Conservation (phyloP, 192 early-diverging fungal genomes). For the Chytriomyces hyalinus region DNA sequence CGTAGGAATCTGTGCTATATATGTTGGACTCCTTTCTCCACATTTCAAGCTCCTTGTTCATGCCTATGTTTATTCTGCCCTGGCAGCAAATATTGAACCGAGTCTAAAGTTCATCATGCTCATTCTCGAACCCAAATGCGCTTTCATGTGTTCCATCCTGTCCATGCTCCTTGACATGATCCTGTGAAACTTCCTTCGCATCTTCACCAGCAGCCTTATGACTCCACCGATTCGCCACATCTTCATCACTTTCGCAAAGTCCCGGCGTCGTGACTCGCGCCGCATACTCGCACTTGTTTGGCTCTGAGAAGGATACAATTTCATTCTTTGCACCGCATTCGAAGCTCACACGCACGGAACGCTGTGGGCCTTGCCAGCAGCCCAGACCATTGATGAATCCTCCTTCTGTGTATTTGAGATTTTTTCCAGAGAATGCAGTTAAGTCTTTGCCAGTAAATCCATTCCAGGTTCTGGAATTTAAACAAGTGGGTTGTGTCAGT, state of each 20-base stretch:
- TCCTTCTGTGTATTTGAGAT: slow-evolving; percentile 59
- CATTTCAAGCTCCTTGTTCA: slow-evolving; percentile 61
- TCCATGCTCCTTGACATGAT: no score
- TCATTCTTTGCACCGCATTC: slow-evolving; percentile 76
- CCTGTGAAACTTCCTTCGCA: no score
- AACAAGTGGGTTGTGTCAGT: no score
- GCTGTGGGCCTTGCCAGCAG: slow-evolving; percentile 97
- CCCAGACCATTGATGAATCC: slow-evolving; percentile 70
- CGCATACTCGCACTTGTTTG: slow-evolving; percentile 91
- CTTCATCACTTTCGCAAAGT: slow-evolving; percentile 61
- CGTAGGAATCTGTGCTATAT: slow-evolving; percentile 42
- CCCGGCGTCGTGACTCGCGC: slow-evolving; percentile 79
- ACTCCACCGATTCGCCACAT: background rate
- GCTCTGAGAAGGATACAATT: slow-evolving; percentile 77
- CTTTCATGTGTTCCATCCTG: no score
- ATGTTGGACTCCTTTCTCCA: slow-evolving; percentile 55
- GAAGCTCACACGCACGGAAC: slow-evolving; percentile 70
- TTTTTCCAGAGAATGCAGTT: slow-evolving; percentile 25
- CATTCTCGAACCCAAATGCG: no score
- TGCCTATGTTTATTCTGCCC: slow-evolving; percentile 40
- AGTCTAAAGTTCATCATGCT: no score
- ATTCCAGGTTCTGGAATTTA: slow-evolving; percentile 20
- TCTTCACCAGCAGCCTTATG: no score
- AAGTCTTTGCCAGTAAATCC: slow-evolving; percentile 30
- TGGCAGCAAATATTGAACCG: no score